These are phyloP conservation scores for Ampelocalamus luodianensis DNA, from an alignment of 176 grass and related monocot genomes.

Conservation along the genomic window DNA sequence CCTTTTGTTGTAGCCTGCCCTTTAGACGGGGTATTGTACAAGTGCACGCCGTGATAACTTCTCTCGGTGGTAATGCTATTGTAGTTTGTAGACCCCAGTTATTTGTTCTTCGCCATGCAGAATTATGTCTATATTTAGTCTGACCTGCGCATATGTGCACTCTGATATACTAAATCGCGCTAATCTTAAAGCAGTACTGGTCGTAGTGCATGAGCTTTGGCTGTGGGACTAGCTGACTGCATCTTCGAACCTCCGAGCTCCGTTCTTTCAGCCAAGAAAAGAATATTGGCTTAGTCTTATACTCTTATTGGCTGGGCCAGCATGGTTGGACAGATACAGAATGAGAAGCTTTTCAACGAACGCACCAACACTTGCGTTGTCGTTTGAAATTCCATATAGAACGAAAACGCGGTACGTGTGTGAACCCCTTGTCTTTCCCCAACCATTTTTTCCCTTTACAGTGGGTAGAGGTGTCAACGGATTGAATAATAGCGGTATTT, in stretches of 20 bases:
- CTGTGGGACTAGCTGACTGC: not conserved
- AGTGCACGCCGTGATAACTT: slow-evolving; percentile 1
- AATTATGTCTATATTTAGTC: too few species aligned
- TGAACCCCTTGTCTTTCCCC: not conserved
- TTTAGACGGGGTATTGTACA: slow-evolving; percentile 4
- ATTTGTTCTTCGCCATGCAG: not conserved
- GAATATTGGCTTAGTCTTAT: not conserved
- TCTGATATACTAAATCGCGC: not conserved
- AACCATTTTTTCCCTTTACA: not conserved
- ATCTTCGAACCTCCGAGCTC: not conserved
- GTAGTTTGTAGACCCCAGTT: not conserved
- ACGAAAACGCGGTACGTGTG: not conserved
- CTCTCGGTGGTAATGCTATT: not conserved
- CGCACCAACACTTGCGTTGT: not conserved
- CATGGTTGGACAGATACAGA: not conserved
- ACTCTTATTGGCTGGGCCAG: not conserved
- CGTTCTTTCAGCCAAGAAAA: not conserved
- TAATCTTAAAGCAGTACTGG: not conserved
- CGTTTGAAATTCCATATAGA: not conserved
- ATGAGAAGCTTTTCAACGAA: not conserved
- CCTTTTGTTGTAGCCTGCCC: slow-evolving; percentile 35
- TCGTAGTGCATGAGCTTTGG: not conserved
- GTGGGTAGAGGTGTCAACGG: too few species aligned
- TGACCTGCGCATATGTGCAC: not conserved
- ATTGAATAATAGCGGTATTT: too few species aligned